A percentile compares a stretch with the other conserved stretches of the same genome.
Conservation (phyloP, 2,329 filamentous ascomycete species). For the Penicillium psychrosexuale region DNA sequence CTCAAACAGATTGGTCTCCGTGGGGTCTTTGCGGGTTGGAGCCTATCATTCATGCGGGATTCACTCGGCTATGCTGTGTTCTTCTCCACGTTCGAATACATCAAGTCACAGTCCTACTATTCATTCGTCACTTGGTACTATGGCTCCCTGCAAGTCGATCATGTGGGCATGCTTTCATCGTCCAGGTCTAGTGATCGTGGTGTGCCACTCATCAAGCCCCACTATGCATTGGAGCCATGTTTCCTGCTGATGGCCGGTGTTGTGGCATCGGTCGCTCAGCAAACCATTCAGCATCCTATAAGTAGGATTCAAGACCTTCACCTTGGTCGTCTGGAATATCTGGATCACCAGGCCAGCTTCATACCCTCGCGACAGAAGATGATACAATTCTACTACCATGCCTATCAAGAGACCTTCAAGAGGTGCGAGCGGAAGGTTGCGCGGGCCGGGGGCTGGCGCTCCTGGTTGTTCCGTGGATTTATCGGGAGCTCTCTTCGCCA, state of each 20-base stretch:
- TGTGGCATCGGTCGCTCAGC: slow-evolving; percentile 57
- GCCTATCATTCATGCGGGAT: slow-evolving; percentile 58
- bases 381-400: slow-evolving; percentile 56
- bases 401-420: slow-evolving; percentile 59
- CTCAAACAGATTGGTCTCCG: slow-evolving; percentile 57
- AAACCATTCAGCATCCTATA: slow-evolving; percentile 58
- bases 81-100: slow-evolving; percentile 61
- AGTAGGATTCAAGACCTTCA: slow-evolving; percentile 59
- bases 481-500: slow-evolving; percentile 56
- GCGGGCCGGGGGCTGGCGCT: slow-evolving; percentile 52
- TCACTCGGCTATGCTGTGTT: slow-evolving; percentile 60
- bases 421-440: slow-evolving; percentile 53
- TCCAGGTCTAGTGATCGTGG: slow-evolving; percentile 30
- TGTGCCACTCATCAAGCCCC: slow-evolving; percentile 54
- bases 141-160: slow-evolving; percentile 37
- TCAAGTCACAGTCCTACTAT: slow-evolving; percentile 63
- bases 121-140: slow-evolving; percentile 60
- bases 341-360: slow-evolving; percentile 53
- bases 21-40: slow-evolving; percentile 63
- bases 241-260: slow-evolving; percentile 61
- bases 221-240: slow-evolving; percentile 61
- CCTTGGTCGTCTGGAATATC: slow-evolving; percentile 57
- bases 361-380: slow-evolving; percentile 43
- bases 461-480: slow-evolving; percentile 59
- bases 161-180: slow-evolving; percentile 29